These are phyloP conservation scores for Akanthomyces muscarius DNA, from an alignment of 2,329 filamentous ascomycete genomes.

Conservation along the genomic window DNA sequence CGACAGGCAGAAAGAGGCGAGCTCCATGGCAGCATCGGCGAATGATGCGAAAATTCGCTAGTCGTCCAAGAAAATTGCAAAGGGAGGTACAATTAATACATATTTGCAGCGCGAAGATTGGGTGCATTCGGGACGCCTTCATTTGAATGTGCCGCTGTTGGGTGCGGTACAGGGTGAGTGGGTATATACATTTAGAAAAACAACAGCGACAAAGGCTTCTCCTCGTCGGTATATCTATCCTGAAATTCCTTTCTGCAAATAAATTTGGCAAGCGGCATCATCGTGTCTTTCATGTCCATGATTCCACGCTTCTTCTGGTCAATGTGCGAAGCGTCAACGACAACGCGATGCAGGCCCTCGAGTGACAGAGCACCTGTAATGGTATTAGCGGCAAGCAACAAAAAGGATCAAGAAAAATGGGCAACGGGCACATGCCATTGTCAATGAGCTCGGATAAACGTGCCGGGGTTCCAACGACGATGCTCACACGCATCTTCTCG, in stretches of 20 bases:
- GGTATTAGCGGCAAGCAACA: slow-evolving; percentile 1
- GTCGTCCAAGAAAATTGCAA: neutral
- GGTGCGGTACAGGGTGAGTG: slow-evolving; percentile 2
- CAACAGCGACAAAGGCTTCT: slow-evolving; percentile 56
- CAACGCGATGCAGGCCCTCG: slow-evolving; percentile 68
- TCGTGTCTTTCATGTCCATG: slow-evolving; percentile 91
- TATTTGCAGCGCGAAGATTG: neutral
- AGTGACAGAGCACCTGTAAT: slow-evolving; percentile 61
- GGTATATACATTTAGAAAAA: slow-evolving; percentile 52
- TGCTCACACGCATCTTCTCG: slow-evolving; percentile 65
- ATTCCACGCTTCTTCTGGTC: slow-evolving; percentile 93
- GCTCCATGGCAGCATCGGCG: neutral
- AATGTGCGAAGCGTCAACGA: slow-evolving; percentile 88
- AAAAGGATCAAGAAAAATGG: neutral
- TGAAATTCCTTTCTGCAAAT: slow-evolving; percentile 68
- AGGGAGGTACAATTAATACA: neutral
- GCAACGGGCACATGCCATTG: slow-evolving; percentile 53
- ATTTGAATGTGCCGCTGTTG: neutral
- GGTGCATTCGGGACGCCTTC: neutral
- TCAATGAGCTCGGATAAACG: slow-evolving; percentile 79
- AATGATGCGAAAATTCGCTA: slow-evolving; percentile 7
- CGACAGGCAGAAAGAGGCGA: neutral
- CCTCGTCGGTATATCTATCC: slow-evolving; percentile 60
- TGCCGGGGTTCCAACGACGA: slow-evolving; percentile 86
- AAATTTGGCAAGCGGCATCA: slow-evolving; percentile 73